Base-by-base conservation (phyloP, 192 early-diverging fungal species). In the Backusella parvicylindrica region DNA sequence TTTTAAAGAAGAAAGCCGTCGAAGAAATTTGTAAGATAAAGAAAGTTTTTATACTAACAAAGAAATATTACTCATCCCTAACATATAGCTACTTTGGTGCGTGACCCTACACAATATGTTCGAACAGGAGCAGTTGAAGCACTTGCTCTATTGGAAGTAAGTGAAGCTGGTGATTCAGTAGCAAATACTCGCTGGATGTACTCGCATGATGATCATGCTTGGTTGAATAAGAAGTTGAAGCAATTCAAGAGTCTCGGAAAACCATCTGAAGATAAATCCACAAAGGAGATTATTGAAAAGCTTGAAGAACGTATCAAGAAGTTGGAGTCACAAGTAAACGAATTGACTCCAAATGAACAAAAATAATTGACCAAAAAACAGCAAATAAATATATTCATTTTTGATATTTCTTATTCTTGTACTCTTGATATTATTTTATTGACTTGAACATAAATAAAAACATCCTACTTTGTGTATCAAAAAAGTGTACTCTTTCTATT, bases 301-400 rank as follows among this genome's bases (percentile, higher is more conserved):
- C 66, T 78, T 21, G 77, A 78, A 32, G 77, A 78, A 18, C 56
- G 77, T 64, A 56, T 78, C 41, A 72, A 73, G 47, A 78, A 78
- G 65, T 40, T 78, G 4, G 77, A 78, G 50, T 11, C 30, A 21
- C 65, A 67, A 67, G 53, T 60, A 7, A 28, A 60, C 9, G 26
- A 60, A 11, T 60, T 60, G 53, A 60, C 53, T 23, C 53, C 23
- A 60, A 28, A 56, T 8, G 50, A 60, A 60, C 23, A 60, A n/a
- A 60, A 60, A 60, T 60, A 28, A 28, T 2, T 3, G 8, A 15
- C 12, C 13, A 3, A 50, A 4, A 50, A 9, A 50, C 33, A 3
- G 33, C 40, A 41, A 41, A 41, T 41, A 41, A 41, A 41, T 41
- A 1, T n/a, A 18, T 47, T 18, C 16, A 47, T n/a, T 47, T 18